These are phyloP conservation scores for Mycena galericulata DNA, from an alignment of 768 basidiomycete genomes.

Conservation along the genomic window DNA sequence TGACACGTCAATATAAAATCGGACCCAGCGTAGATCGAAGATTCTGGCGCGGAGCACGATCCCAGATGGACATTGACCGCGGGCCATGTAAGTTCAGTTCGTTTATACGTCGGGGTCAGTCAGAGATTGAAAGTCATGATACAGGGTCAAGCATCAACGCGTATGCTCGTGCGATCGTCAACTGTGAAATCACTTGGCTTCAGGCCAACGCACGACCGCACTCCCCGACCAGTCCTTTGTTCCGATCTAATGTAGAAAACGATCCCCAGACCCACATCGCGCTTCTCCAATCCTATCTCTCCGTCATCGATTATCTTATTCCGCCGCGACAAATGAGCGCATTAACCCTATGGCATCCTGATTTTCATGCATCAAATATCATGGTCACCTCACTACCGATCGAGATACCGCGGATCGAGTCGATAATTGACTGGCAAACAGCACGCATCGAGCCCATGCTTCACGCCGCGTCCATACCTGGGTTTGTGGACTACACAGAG, in stretches of 20 bases:
- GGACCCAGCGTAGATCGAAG: constrained; percentile 9
- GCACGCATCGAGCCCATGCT: constrained; percentile 3
- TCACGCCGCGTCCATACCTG: neutral
- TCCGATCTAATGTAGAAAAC: neutral
- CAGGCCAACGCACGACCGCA: neutral
- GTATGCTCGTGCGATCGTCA: neutral
- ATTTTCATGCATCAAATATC: constrained; percentile 4
- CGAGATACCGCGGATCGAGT: neutral
- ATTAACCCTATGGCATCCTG: constrained; percentile 7
- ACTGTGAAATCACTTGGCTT: constrained; percentile 15
- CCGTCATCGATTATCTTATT: neutral
- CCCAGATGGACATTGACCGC: constrained; percentile 6
- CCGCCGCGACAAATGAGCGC: neutral
- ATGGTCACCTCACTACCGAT: neutral
- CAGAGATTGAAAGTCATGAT: neutral
- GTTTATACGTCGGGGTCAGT: too few relatives aligned
- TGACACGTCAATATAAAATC: constrained; percentile 8
- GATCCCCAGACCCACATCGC: constrained; percentile 8
- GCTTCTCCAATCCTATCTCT: constrained; percentile 3
- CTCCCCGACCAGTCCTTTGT: neutral
- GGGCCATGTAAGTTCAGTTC: neutral
- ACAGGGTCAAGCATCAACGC: neutral
- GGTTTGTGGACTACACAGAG: neutral
- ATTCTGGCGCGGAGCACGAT: constrained; percentile 10
- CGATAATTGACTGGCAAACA: constrained; percentile 4